Evolutionary conservation across 23 red algal species (phyloP).

Genomic region (Chondrus crispus): DNA sequence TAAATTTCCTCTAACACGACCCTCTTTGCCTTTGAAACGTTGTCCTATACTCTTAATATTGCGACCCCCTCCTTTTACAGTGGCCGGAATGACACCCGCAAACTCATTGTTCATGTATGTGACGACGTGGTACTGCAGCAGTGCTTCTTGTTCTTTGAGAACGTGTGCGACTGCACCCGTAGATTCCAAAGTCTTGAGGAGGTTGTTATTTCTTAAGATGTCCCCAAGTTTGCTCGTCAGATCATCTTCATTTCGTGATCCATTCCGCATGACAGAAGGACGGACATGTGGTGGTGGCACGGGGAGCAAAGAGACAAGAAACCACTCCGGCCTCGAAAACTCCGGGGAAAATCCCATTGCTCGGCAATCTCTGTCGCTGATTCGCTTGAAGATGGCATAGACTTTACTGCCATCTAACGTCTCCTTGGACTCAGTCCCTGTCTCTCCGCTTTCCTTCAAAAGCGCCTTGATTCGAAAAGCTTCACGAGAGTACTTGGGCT

Average conservation of each 20-base stretch:
- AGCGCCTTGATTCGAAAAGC: constrained; percentile 83
- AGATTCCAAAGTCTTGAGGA: constrained; percentile 75
- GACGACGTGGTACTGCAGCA: constrained; percentile 95
- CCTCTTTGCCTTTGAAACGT: constrained; percentile 98
- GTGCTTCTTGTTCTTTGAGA: constrained; percentile 78
- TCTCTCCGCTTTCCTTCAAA: constrained; percentile 75
- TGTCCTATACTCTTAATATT: constrained; percentile 94
- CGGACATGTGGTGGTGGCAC: constrained; percentile 94
- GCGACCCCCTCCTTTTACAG: constrained; percentile 73
- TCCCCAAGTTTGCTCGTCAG: constrained; percentile 95
- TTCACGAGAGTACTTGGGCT: constrained; percentile 88
- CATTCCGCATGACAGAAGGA: constrained; percentile 91
- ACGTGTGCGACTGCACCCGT: constrained; percentile 79
- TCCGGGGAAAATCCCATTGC: constrained; percentile 71
- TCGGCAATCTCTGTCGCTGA: constrained; percentile 73
- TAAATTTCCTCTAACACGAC: constrained; percentile 92
- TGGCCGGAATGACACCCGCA: constrained; percentile 76
- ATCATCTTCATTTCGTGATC: constrained; percentile 95
- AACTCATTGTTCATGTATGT: constrained; percentile 99
- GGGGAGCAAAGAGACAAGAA: constrained; percentile 84
- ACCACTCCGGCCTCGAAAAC: constrained; percentile 89
- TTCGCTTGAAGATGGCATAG: constrained; percentile 78
- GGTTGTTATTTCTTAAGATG: constrained; percentile 96
- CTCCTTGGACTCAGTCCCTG: constrained; percentile 75
- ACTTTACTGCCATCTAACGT: constrained; percentile 79